Percentiles rank a stretch among this genome's conserved stretches.
These are phyloP conservation scores for Galeopsis tetrahit DNA, from an alignment of 257 asterid species.

Conservation along the genomic window DNA sequence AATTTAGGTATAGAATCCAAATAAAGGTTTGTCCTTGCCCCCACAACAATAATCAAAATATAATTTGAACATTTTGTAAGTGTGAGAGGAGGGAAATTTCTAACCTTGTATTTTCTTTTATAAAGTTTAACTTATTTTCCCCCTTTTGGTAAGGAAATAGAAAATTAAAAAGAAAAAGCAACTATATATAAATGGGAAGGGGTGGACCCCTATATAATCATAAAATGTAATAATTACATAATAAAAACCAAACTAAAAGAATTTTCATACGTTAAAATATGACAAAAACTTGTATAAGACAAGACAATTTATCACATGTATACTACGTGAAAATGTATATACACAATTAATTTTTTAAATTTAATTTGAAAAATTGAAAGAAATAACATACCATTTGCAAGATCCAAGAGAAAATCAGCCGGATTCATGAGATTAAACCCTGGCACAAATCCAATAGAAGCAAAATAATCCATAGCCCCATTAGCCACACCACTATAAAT, in stretches of 20 bases:
- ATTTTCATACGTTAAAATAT: too few species aligned
- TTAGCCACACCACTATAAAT: conserved; percentile 58
- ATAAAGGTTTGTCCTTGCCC: conserved; percentile 10
- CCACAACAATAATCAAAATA: conserved; percentile 16
- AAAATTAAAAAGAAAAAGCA: background rate
- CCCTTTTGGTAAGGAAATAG: background rate
- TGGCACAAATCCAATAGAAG: conserved; percentile 63
- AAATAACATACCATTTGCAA: conserved; percentile 77
- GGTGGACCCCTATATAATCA: background rate
- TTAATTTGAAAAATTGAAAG: background rate
- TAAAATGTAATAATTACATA: background rate
- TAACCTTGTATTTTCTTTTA: background rate
- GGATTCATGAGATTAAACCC: conserved; percentile 69
- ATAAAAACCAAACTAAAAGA: background rate
- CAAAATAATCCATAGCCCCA: conserved; percentile 68
- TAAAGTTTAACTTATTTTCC: background rate
- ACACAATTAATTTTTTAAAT: background rate
- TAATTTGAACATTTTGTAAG: conserved; percentile 3
- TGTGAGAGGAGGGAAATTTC: background rate
- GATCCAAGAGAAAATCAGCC: conserved; percentile 89
- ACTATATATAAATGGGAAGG: background rate
- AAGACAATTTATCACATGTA: too few species aligned
- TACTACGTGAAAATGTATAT: too few species aligned
- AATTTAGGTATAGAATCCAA: conserved; percentile 27
- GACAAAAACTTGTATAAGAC: too few species aligned